Evolutionary conservation across 352 stramenopile genomes (phyloP).

Genomic region (Phytophthora quininea): DNA sequence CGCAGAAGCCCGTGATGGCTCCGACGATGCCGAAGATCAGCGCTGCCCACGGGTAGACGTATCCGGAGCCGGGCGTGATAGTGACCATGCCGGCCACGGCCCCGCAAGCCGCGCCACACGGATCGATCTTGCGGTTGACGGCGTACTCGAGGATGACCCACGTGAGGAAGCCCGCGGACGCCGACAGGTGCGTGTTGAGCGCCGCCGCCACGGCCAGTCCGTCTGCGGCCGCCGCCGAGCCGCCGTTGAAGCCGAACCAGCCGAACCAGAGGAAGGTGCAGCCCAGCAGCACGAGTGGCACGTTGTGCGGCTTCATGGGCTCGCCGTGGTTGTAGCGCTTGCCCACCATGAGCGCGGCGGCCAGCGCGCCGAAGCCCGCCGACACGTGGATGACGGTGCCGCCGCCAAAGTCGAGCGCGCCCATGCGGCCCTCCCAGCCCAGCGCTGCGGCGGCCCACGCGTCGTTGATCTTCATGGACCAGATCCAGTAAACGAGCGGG

Average conservation of each 20-base stretch:
- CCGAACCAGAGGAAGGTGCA: slow-evolving; percentile 80
- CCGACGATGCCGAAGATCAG: slow-evolving; percentile 78
- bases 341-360: slow-evolving; percentile 69
- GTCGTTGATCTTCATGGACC: slow-evolving; percentile 68
- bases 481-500: slow-evolving; percentile 85
- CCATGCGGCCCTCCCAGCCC: slow-evolving; percentile 75
- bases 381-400: slow-evolving; percentile 86
- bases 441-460: slow-evolving; percentile 46
- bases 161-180: slow-evolving; percentile 65
- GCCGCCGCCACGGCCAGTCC: slow-evolving; percentile 63
- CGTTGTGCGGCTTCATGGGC: slow-evolving; percentile 78
- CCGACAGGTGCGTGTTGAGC: slow-evolving; percentile 77
- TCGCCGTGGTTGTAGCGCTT: slow-evolving; percentile 79
- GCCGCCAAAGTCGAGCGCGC: slow-evolving; percentile 78
- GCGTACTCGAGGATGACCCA: slow-evolving; percentile 71
- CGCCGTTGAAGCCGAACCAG: slow-evolving; percentile 87
- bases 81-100: slow-evolving; percentile 67
- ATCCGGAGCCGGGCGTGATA: slow-evolving; percentile 77
- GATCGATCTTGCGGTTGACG: slow-evolving; percentile 65
- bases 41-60: slow-evolving; percentile 72
- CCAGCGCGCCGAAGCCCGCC: slow-evolving; percentile 75
- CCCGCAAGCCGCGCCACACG: slow-evolving; percentile 62
- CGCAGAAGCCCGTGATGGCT: slow-evolving; percentile 52
- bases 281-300: slow-evolving; percentile 84
- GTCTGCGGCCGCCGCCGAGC: slow-evolving; percentile 60